phyloP scores from a whole-genome alignment of 192 early-diverging fungal genomes.

The Mortierella alpina region DNA sequence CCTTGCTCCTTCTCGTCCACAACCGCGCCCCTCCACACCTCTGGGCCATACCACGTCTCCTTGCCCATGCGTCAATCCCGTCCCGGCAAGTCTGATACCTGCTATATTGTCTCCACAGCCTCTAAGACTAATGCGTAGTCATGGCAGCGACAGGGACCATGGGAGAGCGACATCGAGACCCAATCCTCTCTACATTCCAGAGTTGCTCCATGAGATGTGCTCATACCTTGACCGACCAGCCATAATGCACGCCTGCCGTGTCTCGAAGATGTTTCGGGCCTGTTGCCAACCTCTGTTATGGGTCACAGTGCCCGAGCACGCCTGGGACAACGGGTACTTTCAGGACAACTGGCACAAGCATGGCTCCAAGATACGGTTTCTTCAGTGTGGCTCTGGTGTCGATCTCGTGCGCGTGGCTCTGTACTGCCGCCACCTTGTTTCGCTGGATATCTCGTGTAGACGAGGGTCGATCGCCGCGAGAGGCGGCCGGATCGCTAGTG shows the following conservation, averaged over 20 bases:
- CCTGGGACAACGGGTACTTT: constrained; percentile 30
- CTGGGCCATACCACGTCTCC: too few species aligned
- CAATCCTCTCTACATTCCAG: constrained; percentile 18
- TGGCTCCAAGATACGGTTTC: constrained; percentile 4
- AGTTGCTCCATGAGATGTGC: constrained; percentile 35
- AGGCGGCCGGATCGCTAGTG: neutral
- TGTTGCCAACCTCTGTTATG: constrained; percentile 31
- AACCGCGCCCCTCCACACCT: too few species aligned
- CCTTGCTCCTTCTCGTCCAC: neutral
- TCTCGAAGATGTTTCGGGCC: constrained; percentile 25
- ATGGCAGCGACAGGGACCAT: too few species aligned
- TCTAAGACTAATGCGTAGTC: too few species aligned
- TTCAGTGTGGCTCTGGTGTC: constrained; percentile 25
- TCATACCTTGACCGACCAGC: constrained; percentile 23
- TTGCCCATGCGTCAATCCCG: too few species aligned
- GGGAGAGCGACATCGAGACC: neutral
- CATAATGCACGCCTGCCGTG: constrained; percentile 14
- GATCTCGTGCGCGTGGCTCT: constrained; percentile 4
- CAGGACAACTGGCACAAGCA: constrained; percentile 8
- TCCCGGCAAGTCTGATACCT: too few species aligned
- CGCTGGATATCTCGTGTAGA: constrained; percentile 26
- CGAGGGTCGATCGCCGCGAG: neutral
- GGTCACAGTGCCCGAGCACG: constrained; percentile 18
- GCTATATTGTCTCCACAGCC: too few species aligned
- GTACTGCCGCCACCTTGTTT: constrained; percentile 22